Conservation (phyloP, 371 early-diverging fungal species). For the Actinomortierella wolfii region DNA sequence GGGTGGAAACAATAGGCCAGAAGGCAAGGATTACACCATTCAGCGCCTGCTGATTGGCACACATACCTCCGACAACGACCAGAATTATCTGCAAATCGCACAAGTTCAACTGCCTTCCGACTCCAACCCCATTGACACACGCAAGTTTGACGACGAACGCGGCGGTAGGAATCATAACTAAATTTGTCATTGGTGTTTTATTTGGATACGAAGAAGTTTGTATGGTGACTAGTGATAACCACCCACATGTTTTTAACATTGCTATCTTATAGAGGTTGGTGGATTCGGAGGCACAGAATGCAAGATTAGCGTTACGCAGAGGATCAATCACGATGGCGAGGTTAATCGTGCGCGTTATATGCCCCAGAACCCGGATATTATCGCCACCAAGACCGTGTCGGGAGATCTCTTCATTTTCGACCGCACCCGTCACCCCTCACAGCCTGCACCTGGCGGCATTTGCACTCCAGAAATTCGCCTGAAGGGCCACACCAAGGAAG, state of each 20-base stretch:
- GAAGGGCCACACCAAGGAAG: constrained; percentile 92
- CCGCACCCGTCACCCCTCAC: constrained; percentile 89
- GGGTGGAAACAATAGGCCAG: constrained; percentile 59
- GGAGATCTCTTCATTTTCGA: constrained; percentile 97
- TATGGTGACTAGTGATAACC: neutral
- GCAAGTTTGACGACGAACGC: constrained; percentile 73
- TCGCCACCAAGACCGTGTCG: constrained; percentile 91
- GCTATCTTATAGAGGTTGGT: constrained; percentile 66
- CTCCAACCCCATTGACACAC: constrained; percentile 65
- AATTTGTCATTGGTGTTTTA: neutral
- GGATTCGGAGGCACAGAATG: constrained; percentile 78
- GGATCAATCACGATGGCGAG: constrained; percentile 94
- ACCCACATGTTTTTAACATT: neutral
- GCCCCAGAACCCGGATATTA: constrained; percentile 90
- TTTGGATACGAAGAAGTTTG: neutral
- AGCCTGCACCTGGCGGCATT: constrained; percentile 72
- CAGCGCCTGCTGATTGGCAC: constrained; percentile 94
- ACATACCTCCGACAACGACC: constrained; percentile 94
- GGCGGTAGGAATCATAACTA: constrained; percentile 55
- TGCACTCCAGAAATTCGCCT: constrained; percentile 89
- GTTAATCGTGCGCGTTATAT: constrained; percentile 95
- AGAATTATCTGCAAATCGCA: constrained; percentile 93
- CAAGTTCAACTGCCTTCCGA: constrained; percentile 86
- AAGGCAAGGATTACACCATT: constrained; percentile 87
- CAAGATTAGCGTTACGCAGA: constrained; percentile 85